Conservation (phyloP, 1,284 basidiomycete species). For the Fomes fomentarius region DNA sequence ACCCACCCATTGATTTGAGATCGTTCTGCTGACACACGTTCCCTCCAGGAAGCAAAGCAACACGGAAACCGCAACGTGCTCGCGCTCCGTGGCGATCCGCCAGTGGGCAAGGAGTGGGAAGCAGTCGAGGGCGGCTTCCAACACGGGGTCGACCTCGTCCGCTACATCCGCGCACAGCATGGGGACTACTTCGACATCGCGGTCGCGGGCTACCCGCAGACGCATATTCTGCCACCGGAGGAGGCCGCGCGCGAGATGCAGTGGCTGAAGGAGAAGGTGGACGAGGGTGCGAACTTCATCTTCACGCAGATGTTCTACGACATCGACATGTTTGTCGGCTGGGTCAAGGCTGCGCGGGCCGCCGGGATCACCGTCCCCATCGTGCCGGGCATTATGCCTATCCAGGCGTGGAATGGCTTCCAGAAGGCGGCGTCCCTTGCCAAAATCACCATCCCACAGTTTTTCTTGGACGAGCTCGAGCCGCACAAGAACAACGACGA, state of each 20-base stretch:
- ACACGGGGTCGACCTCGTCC: conserved; percentile 90
- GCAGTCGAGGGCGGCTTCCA: conserved; percentile 88
- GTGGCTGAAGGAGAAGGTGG: conserved; percentile 87
- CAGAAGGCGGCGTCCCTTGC: conserved; percentile 90
- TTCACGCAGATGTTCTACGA: conserved; percentile 98
- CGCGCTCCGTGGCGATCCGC: conserved; percentile 94
- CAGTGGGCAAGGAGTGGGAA: conserved; percentile 88
- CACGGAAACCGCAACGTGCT: conserved; percentile 95
- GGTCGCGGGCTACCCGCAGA: conserved; percentile 89
- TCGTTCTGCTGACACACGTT: not conserved
- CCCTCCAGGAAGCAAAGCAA: conserved; percentile 81
- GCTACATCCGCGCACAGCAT: conserved; percentile 80
- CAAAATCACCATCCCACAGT: conserved; percentile 82
- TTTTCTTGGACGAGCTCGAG: conserved; percentile 81
- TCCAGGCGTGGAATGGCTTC: conserved; percentile 98
- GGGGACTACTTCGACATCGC: conserved; percentile 95
- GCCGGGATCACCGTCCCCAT: conserved; percentile 94
- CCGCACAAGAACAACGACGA: conserved; percentile 93
- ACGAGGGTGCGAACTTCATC: conserved; percentile 88
- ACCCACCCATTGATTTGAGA: not conserved
- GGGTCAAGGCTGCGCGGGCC: conserved; percentile 83
- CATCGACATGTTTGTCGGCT: conserved; percentile 80
- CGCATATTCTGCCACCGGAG: conserved; percentile 61
- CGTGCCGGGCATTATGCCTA: conserved; percentile 95
- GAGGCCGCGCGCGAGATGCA: conserved; percentile 86